Percentiles rank a stretch among this genome's conserved stretches.
Conservation (phyloP, 2,329 filamentous ascomycete genomes). For the Stylonectria norvegica region DNA sequence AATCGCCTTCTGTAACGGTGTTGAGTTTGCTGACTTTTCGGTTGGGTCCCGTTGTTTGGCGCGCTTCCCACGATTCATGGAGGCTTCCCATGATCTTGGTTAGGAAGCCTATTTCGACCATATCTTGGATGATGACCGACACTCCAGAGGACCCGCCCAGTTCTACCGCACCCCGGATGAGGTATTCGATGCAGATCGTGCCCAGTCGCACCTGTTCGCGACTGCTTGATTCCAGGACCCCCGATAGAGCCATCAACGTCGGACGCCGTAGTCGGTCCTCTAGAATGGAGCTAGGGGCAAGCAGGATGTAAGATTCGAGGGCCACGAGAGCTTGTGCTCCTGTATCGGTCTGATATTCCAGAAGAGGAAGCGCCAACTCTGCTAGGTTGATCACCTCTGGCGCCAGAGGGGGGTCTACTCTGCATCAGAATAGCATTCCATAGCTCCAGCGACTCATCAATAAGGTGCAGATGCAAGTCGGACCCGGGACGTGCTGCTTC, state of each 20-base stretch:
- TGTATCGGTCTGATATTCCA: constrained; percentile 64
- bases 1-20: constrained; percentile 76
- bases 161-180: constrained; percentile 60
- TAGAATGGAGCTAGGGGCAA: constrained; percentile 66
- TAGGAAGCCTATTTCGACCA: constrained; percentile 62
- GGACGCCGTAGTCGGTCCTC: constrained; percentile 52
- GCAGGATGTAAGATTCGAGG: constrained; percentile 65
- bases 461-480: constrained; percentile 72
- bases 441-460: constrained; percentile 88
- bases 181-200: constrained; percentile 59
- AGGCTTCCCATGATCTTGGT: constrained; percentile 62
- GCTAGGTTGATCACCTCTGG: constrained; percentile 61
- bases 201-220: constrained; percentile 58
- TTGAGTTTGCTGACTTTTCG: constrained; percentile 66
- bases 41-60: constrained; percentile 79
- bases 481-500: constrained; percentile 76
- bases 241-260: constrained; percentile 48
- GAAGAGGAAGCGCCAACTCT: constrained; percentile 60
- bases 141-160: constrained; percentile 61
- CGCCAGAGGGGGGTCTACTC: constrained; percentile 58
- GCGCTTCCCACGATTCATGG: constrained; percentile 66
- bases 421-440: constrained; percentile 75
- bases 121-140: constrained; percentile 60
- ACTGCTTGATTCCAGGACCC: constrained; percentile 49
- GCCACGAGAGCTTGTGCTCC: constrained; percentile 61